Evolutionary conservation across 2,329 filamentous ascomycete genomes (phyloP), one percentile per base, ranked within the genome.

Genomic region (Ceratocystis huliohia): DNA sequence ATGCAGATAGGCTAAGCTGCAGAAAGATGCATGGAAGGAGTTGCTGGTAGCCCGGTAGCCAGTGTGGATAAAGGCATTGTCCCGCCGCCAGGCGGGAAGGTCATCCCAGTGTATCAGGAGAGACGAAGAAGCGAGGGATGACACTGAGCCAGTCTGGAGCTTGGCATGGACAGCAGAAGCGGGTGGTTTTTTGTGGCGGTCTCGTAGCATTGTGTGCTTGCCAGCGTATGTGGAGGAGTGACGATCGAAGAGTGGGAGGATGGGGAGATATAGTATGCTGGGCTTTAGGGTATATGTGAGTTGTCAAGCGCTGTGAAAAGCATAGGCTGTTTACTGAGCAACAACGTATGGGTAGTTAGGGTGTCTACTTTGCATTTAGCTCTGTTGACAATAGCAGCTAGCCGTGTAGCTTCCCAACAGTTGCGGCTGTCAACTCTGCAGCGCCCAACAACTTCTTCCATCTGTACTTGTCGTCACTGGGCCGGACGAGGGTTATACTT

Each of bases 11-110:
- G 77, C 76, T 57, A 85, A 75, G 63, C 80, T 82, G 59, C 71
- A 70, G 61, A 82, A 71, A 30, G 79, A 80, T 68, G 73, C 71
- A 61, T 68, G 63, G 73, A 82, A 81, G 64, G 79, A 82, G 72
- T 78, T 74, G 70, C 76, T 78, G 28, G 78, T 79, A 1, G 74
- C 76, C 8, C 83, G 81, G 74, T 85, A 85, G 68, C 82, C 82
- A 2, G 75, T 72, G 62, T 72, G 72, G 74, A 85, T 83, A 76
- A 75, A 84, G 70, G 75, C 75, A 72, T 85, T 85, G 75, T 85
- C 83, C 70, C 81, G 82, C 57, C 82, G 82, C 83, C 83, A 85
- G 65, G 74, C 69, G 13, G 81, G 81, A 8, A 85, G 79, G 65
- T 84, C 81, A 69, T 84, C 80, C 82, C 82, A 85, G 66, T 78